These are phyloP conservation scores for Brasilioporus rufonigricans DNA, from an alignment of 768 basidiomycete genomes.

Conservation along the genomic window DNA sequence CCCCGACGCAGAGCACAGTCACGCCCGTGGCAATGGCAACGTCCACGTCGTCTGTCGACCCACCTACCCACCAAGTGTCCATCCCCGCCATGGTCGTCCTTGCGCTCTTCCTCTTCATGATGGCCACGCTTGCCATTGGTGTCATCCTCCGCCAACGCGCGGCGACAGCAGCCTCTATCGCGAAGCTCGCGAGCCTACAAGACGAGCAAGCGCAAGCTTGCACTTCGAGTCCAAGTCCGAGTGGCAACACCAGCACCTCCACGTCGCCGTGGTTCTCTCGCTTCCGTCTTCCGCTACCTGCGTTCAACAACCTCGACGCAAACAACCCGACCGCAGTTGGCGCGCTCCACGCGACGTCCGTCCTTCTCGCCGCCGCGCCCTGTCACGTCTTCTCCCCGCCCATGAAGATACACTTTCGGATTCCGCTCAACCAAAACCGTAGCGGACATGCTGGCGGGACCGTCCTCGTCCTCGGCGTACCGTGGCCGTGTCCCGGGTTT, in stretches of 20 bases:
- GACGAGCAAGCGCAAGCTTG: not conserved
- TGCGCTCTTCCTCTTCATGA: conserved; percentile 14
- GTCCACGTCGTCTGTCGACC: not conserved
- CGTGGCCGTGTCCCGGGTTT: too few species aligned
- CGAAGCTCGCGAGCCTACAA: not conserved
- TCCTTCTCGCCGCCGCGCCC: conserved; percentile 26
- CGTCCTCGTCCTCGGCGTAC: conserved; percentile 21
- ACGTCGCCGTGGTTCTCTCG: conserved; percentile 3
- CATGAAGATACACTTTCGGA: conserved; percentile 22
- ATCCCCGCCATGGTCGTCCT: conserved; percentile 22
- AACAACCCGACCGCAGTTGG: conserved; percentile 14
- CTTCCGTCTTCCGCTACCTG: not conserved
- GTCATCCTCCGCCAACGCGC: conserved; percentile 22
- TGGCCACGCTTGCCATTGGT: conserved; percentile 17
- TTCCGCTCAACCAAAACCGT: conserved; percentile 13
- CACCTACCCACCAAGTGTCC: conserved; percentile 10
- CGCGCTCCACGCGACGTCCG: conserved; percentile 22
- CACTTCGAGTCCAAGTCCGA: too few species aligned
- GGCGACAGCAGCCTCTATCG: not conserved
- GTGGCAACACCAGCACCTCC: too few species aligned
- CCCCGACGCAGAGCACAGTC: conserved; percentile 14
- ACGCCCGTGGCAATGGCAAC: not conserved
- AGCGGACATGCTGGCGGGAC: too few species aligned
- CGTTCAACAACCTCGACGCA: not conserved
- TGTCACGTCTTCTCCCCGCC: conserved; percentile 20